A percentile compares a stretch with the other conserved stretches of the same genome.
phyloP scores from a whole-genome alignment of 73 alveolate species.

The Paramecium primaurelia region DNA sequence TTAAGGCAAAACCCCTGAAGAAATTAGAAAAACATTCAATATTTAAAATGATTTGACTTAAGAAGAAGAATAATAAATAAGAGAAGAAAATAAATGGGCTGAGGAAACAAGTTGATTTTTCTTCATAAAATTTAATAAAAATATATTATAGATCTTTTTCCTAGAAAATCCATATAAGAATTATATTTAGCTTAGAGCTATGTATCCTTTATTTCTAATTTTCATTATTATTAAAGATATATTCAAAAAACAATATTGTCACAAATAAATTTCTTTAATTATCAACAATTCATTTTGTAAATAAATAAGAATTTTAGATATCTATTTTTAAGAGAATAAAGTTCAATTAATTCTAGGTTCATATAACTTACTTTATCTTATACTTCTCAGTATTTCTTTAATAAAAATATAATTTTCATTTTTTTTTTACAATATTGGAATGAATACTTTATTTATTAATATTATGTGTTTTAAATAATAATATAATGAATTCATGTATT shows the following conservation, averaged over 20 bases:
- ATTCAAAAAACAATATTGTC: neutral
- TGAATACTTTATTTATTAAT: neutral
- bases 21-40: slow-evolving; percentile 83
- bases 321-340: neutral
- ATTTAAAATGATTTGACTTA: slow-evolving; percentile 89
- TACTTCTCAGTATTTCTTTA: neutral
- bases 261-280: neutral
- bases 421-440: neutral
- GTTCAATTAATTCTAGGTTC: neutral
- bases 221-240: too few relatives aligned
- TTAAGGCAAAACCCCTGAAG: slow-evolving; percentile 80
- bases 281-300: neutral
- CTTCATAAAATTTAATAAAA: neutral
- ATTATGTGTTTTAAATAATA: neutral
- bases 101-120: slow-evolving; percentile 69
- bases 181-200: neutral
- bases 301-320: too few relatives aligned
- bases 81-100: slow-evolving; percentile 91
- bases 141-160: neutral
- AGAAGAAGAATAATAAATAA: slow-evolving; percentile 90
- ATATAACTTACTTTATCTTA: neutral
- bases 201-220: too few relatives aligned
- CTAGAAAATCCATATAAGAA: neutral
- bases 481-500: neutral
- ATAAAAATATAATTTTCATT: neutral